Percentiles rank a stretch among this genome's conserved stretches.
These are phyloP conservation scores for Geotrichum phurueaensis DNA, from an alignment of 1,139 yeast species.

Conservation along the genomic window DNA sequence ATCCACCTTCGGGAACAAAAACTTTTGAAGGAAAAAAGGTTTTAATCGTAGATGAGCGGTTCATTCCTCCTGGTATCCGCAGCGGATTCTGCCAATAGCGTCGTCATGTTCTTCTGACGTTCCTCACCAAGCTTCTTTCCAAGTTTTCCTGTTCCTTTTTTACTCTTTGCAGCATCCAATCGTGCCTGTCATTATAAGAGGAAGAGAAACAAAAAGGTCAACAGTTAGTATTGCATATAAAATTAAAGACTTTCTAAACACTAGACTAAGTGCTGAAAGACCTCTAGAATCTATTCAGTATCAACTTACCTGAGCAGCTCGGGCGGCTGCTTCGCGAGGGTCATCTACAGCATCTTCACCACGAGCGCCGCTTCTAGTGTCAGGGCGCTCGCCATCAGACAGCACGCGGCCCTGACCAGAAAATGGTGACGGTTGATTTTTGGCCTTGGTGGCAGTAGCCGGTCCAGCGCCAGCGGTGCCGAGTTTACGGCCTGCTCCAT, in stretches of 20 bases:
- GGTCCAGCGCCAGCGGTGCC: neutral
- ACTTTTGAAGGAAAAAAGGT: neutral
- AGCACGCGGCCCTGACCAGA: conserved; percentile 11
- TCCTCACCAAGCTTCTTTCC: conserved; percentile 17
- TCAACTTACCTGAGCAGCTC: conserved; percentile 18
- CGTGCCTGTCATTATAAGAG: conserved; percentile 8
- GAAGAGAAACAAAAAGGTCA: neutral
- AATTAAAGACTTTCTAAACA: neutral
- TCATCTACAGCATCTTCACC: conserved; percentile 1
- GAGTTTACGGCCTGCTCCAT: neutral
- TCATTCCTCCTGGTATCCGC: conserved; percentile 5
- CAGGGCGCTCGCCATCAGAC: neutral
- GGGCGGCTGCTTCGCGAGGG: conserved; percentile 18
- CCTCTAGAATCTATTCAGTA: neutral
- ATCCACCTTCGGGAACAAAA: too few relatives aligned
- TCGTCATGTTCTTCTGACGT: conserved; percentile 8
- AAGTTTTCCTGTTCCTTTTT: conserved; percentile 11
- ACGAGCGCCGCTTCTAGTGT: neutral
- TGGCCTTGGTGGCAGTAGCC: neutral
- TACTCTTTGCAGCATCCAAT: conserved; percentile 5
- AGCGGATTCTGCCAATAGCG: conserved; percentile 11
- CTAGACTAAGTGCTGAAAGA: too few relatives aligned
- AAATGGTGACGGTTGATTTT: conserved; percentile 5
- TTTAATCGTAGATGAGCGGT: conserved; percentile 15
- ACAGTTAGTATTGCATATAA: neutral